phyloP scores from a whole-genome alignment of 2,329 filamentous ascomycete species.

The Massarina eburnea region DNA sequence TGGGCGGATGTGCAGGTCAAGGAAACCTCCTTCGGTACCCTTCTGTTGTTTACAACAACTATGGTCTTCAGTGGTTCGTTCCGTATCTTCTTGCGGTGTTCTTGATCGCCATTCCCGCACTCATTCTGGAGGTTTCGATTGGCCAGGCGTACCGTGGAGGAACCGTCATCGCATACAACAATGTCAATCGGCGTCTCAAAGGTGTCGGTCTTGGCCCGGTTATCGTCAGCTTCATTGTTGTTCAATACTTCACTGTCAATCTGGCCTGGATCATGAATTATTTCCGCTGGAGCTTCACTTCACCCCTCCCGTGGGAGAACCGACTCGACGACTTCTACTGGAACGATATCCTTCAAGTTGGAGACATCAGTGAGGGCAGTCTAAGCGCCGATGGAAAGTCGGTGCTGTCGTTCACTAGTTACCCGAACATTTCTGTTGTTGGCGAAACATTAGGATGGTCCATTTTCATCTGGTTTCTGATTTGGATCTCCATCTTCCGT shows the following conservation, averaged over 20 bases:
- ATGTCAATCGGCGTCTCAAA: conserved; percentile 16
- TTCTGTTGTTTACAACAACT: conserved; percentile 19
- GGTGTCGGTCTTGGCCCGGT: conserved; percentile 17
- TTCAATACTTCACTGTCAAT: conserved; percentile 16
- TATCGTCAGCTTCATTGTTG: conserved; percentile 11
- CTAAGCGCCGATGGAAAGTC: conserved; percentile 38
- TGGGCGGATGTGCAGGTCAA: conserved; percentile 17
- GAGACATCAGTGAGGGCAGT: conserved; percentile 43
- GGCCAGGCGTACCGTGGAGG: conserved; percentile 22
- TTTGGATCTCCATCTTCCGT: conserved; percentile 17
- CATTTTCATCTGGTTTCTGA: conserved; percentile 11
- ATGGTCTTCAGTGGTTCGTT: conserved; percentile 19
- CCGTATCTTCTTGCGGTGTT: conserved; percentile 16
- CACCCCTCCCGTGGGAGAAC: conserved; percentile 15
- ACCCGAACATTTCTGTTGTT: conserved; percentile 51
- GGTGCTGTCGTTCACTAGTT: conserved; percentile 50
- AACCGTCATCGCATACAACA: conserved; percentile 19
- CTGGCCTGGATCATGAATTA: conserved; percentile 20
- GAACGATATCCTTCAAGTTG: conserved; percentile 52
- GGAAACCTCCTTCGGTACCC: conserved; percentile 21
- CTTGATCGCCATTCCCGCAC: conserved; percentile 15
- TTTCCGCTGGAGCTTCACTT: conserved; percentile 15
- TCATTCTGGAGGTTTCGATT: conserved; percentile 19
- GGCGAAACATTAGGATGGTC: conserved; percentile 47
- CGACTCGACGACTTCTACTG: conserved; percentile 54